Percentiles rank a stretch among this genome's conserved stretches.
phyloP scores from a whole-genome alignment of 2,329 filamentous ascomycete genomes.

The Tolypocladium album region DNA sequence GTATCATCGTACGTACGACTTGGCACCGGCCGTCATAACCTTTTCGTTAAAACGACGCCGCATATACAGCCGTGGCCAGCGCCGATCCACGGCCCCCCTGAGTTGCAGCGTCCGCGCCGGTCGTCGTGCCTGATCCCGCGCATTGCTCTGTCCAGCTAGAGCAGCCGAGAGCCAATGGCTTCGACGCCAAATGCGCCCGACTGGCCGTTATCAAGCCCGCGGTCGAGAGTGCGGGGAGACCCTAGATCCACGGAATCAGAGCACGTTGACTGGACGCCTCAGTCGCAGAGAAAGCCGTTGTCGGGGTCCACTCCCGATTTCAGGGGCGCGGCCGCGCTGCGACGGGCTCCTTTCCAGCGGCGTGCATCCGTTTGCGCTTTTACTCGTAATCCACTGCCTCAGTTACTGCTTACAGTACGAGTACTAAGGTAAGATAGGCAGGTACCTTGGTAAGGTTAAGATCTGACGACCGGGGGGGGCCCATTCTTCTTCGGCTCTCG shows the following conservation, averaged over 20 bases:
- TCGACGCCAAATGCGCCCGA: no score
- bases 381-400: no score
- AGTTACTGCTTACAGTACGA: no score
- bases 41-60: neutral
- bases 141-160: no score
- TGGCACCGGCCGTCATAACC: neutral
- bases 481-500: neutral
- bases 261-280: neutral
- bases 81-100: no score
- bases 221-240: neutral
- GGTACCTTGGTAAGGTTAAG: neutral
- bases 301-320: neutral
- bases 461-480: neutral
- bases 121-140: no score
- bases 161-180: no score
- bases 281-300: neutral
- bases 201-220: neutral
- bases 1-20: neutral
- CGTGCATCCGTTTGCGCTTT: neutral
- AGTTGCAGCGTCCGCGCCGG: no score
- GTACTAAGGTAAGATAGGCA: no score
- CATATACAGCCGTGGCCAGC: no score
- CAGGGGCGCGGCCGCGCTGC: neutral
- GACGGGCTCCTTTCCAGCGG: no score
- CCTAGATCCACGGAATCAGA: neutral